Evolutionary conservation across 2,329 filamentous ascomycete genomes (phyloP), one percentile per base, ranked within the genome.

Genomic region (Pezicula carpinea): DNA sequence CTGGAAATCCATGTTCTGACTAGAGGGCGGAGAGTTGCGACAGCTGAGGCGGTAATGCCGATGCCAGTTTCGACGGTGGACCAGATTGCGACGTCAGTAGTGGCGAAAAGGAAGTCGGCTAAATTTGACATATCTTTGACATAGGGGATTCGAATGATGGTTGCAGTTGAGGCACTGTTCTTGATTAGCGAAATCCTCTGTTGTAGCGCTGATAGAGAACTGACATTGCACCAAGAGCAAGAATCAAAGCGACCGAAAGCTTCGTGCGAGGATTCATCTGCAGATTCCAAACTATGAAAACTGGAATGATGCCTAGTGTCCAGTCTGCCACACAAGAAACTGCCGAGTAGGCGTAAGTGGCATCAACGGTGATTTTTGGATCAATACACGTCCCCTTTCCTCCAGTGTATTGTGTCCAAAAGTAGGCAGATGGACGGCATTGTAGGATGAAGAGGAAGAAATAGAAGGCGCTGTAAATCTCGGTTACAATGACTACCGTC

Each of bases 181-280:
- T 35, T 6, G n/a, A 10, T n/a, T 23, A 18, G 18, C 14, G 8
- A 32, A 10, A 31, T 19, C 8, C 10, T 13, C 6, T 23, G 23
- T 34, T 2, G 23, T 36, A n/a, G 17, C 11, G 26, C 26, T 29
- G 4, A 10, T 6, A 22, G 23, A 19, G 19, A 11, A 61, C 65
- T 58, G 61, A 77, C 73, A 78, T 58, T 49, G 75, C 68, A 11
- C 69, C 76, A 62, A 79, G 69, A 34, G 71, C 67, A 3, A 80
- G 58, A 40, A 80, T 67, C 3, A 69, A 53, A 4, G 67, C 69
- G 22, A 79, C 65, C 14, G 69, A 63, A 5, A 69, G 44, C 53
- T 77, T 78, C 3, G 70, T 73, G 32, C 66, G 64, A 33, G 59
- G 59, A 35, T 70, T 71, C 62, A 79, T 73, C 48, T 73, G 69